Evolutionary conservation across 805 yeast species (phyloP).

Genomic region (Metschnikowia bowlesiae): DNA sequence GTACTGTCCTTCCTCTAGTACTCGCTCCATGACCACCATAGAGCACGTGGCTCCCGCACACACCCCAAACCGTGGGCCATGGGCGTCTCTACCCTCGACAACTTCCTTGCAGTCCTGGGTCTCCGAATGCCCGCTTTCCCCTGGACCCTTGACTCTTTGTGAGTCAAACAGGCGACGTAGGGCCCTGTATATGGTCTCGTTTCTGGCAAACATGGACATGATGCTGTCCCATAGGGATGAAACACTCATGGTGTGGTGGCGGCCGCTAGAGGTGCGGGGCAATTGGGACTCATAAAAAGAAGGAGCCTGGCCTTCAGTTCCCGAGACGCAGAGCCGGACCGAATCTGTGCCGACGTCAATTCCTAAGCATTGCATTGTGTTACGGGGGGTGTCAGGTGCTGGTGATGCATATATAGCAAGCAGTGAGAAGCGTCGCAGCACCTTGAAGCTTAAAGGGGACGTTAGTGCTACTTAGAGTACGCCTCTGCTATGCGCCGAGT

Average conservation of each 20-base stretch:
- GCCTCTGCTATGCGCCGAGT: too few relatives aligned
- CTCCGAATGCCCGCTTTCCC: not conserved
- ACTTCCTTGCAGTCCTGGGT: not conserved
- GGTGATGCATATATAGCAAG: not conserved
- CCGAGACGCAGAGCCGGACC: slow-evolving; percentile 36
- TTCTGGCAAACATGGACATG: slow-evolving; percentile 6
- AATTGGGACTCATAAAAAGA: slow-evolving; percentile 8
- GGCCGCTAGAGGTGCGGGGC: slow-evolving; percentile 5
- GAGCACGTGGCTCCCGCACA: slow-evolving; percentile 57
- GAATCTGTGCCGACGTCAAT: slow-evolving; percentile 52
- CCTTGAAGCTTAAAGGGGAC: too few relatives aligned
- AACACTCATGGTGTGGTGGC: slow-evolving; percentile 13
- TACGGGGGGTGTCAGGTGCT: not conserved
- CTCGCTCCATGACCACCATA: slow-evolving; percentile 40
- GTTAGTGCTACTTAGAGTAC: too few relatives aligned
- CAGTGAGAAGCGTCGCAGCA: not conserved
- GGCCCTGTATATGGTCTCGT: not conserved
- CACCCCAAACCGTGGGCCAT: slow-evolving; percentile 11
- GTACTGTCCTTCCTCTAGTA: slow-evolving; percentile 10
- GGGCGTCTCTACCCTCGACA: not conserved
- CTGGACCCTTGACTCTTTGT: too few relatives aligned
- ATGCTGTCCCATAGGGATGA: slow-evolving; percentile 10
- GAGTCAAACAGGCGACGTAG: not conserved
- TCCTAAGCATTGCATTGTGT: slow-evolving; percentile 26
- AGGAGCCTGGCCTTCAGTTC: slow-evolving; percentile 10